These are phyloP conservation scores for Carallia pectinifolia DNA, from an alignment of 345 rosid species.

Conservation along the genomic window DNA sequence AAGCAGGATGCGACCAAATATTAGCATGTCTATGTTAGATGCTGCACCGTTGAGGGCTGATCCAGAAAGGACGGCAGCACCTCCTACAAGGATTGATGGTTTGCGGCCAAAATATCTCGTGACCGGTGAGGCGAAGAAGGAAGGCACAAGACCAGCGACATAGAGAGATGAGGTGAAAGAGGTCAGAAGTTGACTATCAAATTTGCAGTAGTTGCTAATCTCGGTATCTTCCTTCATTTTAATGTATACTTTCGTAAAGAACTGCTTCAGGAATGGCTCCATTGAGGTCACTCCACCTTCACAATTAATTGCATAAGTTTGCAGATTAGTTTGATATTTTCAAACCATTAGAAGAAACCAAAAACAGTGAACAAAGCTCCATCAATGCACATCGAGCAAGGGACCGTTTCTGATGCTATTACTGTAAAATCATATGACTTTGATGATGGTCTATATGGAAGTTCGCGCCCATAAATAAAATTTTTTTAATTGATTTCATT, in stretches of 20 bases:
- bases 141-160: slow-evolving; percentile 59
- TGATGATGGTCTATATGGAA: no score
- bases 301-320: not conserved
- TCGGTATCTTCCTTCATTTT: slow-evolving; percentile 49
- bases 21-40: slow-evolving; percentile 49
- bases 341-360: not conserved
- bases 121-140: slow-evolving; percentile 55
- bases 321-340: not conserved
- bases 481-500: no score
- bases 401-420: no score
- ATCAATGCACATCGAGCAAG: no score
- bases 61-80: slow-evolving; percentile 58
- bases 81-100: slow-evolving; percentile 57
- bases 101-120: slow-evolving; percentile 62
- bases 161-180: slow-evolving; percentile 79
- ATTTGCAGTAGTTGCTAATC: slow-evolving; percentile 69
- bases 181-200: slow-evolving; percentile 65
- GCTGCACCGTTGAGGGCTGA: slow-evolving; percentile 62
- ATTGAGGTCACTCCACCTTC: slow-evolving; percentile 83
- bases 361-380: no score
- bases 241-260: slow-evolving; percentile 51
- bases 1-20: slow-evolving; percentile 64
- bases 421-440: no score
- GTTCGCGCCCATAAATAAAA: no score
- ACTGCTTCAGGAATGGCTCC: slow-evolving; percentile 60